Evolutionary conservation across 768 basidiomycete species (phyloP), one percentile per base, ranked within the genome.

Genomic region (Panaeolus cyanescens): DNA sequence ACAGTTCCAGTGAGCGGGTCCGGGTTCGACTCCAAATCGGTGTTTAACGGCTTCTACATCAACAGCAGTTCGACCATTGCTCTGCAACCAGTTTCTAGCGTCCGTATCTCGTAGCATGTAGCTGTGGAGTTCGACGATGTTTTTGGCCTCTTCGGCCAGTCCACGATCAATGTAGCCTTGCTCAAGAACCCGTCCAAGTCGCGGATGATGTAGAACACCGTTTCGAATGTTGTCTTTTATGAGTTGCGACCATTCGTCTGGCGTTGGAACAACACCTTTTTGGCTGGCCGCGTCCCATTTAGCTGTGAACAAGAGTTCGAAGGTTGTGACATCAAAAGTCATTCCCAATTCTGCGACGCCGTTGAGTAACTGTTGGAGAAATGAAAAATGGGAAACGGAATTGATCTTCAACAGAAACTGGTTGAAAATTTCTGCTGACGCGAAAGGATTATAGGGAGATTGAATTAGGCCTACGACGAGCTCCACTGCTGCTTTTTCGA

Each of bases 181-280:
- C 59, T 77, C 75, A 15, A 88, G 75, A 53, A 76, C 63, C 19
- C 71, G 63, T 6, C 77, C 76, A 20, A 86, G 71, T 40, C 70
- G 68, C 10, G 78, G 72, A 54, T 85, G 79, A 54, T 80, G 81
- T 0, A 77, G 65, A 59, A 86, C 70, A 25, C 80, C 71, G 40
- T 76, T 77, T 20, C 67, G 64, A 55, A 78, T 75, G 77, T 85
- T 85, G 62, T 80, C 76, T 42, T 80, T 73, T 54, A 87, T 72
- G 37, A 86, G 65, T 2, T 72, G 68, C 20, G 73, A 70, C 58
- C 85, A 78, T 22, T 72, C 70, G n/a, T 71, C 60, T 17, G 75
- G 37, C 55, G 66, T 71, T 13, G 79, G 74, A 10, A 68, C 58
- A 10, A 65, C 67, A 7, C 70, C 71, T 10, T 76, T 69, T n/a